Base-by-base conservation (phyloP, 192 early-diverging fungal species). In the Podila horticola region DNA sequence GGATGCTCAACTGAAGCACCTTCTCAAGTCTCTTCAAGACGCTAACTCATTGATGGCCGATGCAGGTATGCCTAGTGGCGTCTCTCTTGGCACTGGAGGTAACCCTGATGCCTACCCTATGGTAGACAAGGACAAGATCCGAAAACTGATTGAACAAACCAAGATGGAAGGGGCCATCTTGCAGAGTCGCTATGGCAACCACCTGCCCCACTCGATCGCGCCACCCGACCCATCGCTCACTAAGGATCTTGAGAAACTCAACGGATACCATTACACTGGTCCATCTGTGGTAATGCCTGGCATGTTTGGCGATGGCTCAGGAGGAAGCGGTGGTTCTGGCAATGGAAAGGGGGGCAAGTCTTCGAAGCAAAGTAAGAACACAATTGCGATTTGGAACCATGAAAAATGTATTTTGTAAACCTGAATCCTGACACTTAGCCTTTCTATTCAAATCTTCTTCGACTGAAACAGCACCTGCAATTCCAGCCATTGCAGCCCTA, bases 1-100 rank as follows among this genome's bases (percentile, higher is more conserved):
- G 85, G 90, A 92, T 63, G 88, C 90, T 30, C 89, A 94, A 65
- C 79, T 95, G 52, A 90, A 90, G 74, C 86, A 91, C 64, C 73
- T 93, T 24, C 87, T 90, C 49, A 84, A 86, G 59, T 84, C 88
- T 1, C 82, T 93, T 36, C 74, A 89, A 64, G 88, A 89, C 38
- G 87, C 87, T 34, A 90, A 87, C 15, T 72, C 74, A 2, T 84
- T 90, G 58, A 85, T 89, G 61, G 86, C 85, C 22, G 88, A 88
- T 62, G 82, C 74, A 3, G 72, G 65, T 12, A 67, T 79, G 48
- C 49, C 67, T n/a, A 3, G 45, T 11, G 64, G 74, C 26, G 45
- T 64, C 8, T 69, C 67, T 0, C 58, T 72, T 17, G 57, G 62
- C 20, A 55, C 71, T 9, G 57, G 57, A 12, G 41, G 60, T 29